phyloP scores from a whole-genome alignment of 176 grass and related monocot genomes.

The Zea luxurians region DNA sequence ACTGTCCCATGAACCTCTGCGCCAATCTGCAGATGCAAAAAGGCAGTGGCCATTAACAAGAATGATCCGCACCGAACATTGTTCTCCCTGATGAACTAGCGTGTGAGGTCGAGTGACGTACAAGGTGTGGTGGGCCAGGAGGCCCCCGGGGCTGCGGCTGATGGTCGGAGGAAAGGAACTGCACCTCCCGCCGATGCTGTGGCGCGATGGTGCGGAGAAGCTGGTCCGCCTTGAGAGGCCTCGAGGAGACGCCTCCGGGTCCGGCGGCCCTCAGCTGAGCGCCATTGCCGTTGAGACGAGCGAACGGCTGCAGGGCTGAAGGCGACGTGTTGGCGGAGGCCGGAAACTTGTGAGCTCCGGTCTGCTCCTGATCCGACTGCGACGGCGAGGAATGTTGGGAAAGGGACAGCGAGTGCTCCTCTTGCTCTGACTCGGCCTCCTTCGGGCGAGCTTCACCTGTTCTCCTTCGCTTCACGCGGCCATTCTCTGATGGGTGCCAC shows the following conservation, averaged over 20 bases:
- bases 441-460: slow-evolving; percentile 43
- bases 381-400: slow-evolving; percentile 92
- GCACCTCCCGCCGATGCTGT: slow-evolving; percentile 57
- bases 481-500: slow-evolving; percentile 52
- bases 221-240: slow-evolving; percentile 53
- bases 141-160: slow-evolving; percentile 45
- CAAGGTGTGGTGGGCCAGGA: slow-evolving; percentile 40
- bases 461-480: slow-evolving; percentile 69
- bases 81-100: background rate
- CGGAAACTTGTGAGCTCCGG: slow-evolving; percentile 59
- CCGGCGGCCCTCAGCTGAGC: slow-evolving; percentile 31
- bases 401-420: slow-evolving; percentile 89
- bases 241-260: slow-evolving; percentile 24
- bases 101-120: slow-evolving; percentile 32
- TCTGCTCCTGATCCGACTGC: slow-evolving; percentile 90
- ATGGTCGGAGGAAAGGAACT: slow-evolving; percentile 57
- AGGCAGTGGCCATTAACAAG: background rate
- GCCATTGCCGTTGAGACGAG: slow-evolving; percentile 62
- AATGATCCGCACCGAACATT: background rate
- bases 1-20: slow-evolving; percentile 73
- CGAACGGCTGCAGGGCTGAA: slow-evolving; percentile 51
- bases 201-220: slow-evolving; percentile 45
- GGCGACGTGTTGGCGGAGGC: slow-evolving; percentile 55
- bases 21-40: slow-evolving; percentile 62
- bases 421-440: slow-evolving; percentile 70